Base-by-base conservation (phyloP, 2,329 filamentous ascomycete species). In the Aspergillus uvarum region DNA sequence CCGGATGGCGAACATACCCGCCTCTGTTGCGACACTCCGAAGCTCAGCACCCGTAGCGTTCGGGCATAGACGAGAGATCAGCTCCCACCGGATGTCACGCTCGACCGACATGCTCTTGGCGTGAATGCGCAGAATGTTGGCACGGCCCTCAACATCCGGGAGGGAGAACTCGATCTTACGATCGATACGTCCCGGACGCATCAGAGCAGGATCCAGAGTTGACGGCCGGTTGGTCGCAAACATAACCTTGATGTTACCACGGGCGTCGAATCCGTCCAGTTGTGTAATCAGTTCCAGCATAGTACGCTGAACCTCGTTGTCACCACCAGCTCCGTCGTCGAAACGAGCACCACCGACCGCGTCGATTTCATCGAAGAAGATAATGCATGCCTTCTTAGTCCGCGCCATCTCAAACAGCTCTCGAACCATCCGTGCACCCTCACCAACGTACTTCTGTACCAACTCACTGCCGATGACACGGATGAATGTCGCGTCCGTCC, bases 21-120 rank as follows among this genome's bases (percentile, higher is more conserved):
- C 94, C 79, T 99, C 95, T 8, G 95, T 99, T 68, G 95, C 96
- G 62, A 99, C 95, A 81, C 92, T 96, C 72, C 95, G 87, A 75
- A 99, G 80, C 79, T 99, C 95, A 54, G 95, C 95, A 81, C 95
- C 95, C 0, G 95, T 99, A 56, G 93, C 90, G 80, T 99, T 99
- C 67, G 95, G 95, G 81, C 95, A 99, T 65, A 99, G 84, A 70
- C 95, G 89, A 21, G 93, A 97, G 74, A 99, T 98, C 66, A 99
- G 85, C 82, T 99, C 95, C 95, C 95, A 99, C 79, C 95, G 88
- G 72, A 99, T 99, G 74, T 99, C 95, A 56, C 95, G 88, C 85
- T 99, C 95, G 42, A 99, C 95, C 19, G 92, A 97, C 95, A 99
- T 99, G 76, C 91, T 96, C 89, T 98, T 99, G 71, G 95, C 95